phyloP scores from a whole-genome alignment of 345 rosid genomes.

The Murraya koenigii region DNA sequence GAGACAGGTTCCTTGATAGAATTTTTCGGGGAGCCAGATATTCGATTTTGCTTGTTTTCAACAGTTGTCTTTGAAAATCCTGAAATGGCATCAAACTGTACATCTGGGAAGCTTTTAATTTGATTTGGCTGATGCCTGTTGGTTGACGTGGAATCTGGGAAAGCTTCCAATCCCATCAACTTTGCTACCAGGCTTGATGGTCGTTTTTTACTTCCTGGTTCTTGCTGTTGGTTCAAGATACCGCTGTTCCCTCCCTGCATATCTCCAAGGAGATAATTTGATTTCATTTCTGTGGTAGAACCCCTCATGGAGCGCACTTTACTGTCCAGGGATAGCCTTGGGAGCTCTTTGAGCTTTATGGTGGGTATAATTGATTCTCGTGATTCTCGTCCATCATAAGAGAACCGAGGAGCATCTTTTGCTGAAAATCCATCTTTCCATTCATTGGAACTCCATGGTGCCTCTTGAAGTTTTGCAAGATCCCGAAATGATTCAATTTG shows the following conservation, averaged over 20 bases:
- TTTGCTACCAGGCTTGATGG: slow-evolving; percentile 75
- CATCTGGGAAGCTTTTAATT: slow-evolving; percentile 18
- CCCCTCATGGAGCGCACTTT: slow-evolving; percentile 49
- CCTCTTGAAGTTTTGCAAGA: slow-evolving; percentile 35
- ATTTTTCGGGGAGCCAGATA: slow-evolving; percentile 50
- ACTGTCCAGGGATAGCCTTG: slow-evolving; percentile 88
- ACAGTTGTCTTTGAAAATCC: slow-evolving; percentile 29
- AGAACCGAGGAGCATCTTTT: slow-evolving; percentile 73
- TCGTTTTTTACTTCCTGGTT: slow-evolving; percentile 50
- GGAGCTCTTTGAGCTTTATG: slow-evolving; percentile 69
- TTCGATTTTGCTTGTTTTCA: slow-evolving; percentile 32
- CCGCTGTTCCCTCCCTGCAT: slow-evolving; percentile 14
- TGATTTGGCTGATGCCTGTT: slow-evolving; percentile 21
- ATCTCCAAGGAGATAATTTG: slow-evolving; percentile 33
- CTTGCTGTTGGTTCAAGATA: slow-evolving; percentile 36
- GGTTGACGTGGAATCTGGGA: slow-evolving; percentile 37
- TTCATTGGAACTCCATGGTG: slow-evolving; percentile 30
- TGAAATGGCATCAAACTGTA: slow-evolving; percentile 25
- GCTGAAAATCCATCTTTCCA: slow-evolving; percentile 33
- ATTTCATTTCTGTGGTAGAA: slow-evolving; percentile 35
- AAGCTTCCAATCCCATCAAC: slow-evolving; percentile 83
- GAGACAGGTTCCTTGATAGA: slow-evolving; percentile 40
- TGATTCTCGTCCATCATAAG: slow-evolving; percentile 79
- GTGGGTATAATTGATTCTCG: slow-evolving; percentile 48
- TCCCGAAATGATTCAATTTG: slow-evolving; percentile 44